Evolutionary conservation across 2,329 filamentous ascomycete genomes (phyloP).

Genomic region (Fusarium continuum): DNA sequence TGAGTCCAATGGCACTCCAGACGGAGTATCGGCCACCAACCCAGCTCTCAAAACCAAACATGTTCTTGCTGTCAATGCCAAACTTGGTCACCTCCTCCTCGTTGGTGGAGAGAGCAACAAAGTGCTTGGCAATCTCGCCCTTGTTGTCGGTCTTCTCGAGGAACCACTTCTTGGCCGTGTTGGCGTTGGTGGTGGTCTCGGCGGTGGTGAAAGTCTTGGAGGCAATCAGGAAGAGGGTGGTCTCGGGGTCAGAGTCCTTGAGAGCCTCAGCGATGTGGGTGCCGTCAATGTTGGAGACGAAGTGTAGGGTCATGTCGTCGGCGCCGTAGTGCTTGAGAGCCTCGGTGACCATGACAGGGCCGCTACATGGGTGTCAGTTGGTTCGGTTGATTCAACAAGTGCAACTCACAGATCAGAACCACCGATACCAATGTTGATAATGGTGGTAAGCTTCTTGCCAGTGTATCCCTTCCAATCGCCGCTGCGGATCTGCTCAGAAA

Average conservation of each 20-base stretch:
- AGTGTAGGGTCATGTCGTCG: constrained; percentile 88
- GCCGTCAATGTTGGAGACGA: constrained; percentile 99
- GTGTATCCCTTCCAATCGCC: constrained; percentile 97
- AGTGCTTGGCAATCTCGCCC: constrained; percentile 96
- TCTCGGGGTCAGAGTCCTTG: constrained; percentile 89
- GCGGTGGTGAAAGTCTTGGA: constrained; percentile 99
- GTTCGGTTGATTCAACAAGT: neutral
- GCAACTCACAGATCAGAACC: constrained; percentile 91
- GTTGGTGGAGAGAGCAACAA: constrained; percentile 97
- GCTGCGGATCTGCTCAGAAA: constrained; percentile 92
- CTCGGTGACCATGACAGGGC: constrained; percentile 98
- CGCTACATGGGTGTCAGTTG: constrained; percentile 61
- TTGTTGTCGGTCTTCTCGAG: constrained; percentile 79
- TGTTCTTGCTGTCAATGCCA: constrained; percentile 98
- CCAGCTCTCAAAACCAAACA: constrained; percentile 99
- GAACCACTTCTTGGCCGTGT: constrained; percentile 98
- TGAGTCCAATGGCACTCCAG: constrained; percentile 97
- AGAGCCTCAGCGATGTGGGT: constrained; percentile 97
- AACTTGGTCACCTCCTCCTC: constrained; percentile 96
- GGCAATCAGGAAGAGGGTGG: constrained; percentile 97
- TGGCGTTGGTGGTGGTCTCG: constrained; percentile 96
- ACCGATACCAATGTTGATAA: constrained; percentile 97
- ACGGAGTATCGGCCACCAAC: constrained; percentile 98
- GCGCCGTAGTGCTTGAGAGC: constrained; percentile 94
- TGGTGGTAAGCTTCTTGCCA: constrained; percentile 95